Percentiles rank a stretch among this genome's conserved stretches.
phyloP scores from a whole-genome alignment of 2,329 filamentous ascomycete species.

The Talaromyces sp. region DNA sequence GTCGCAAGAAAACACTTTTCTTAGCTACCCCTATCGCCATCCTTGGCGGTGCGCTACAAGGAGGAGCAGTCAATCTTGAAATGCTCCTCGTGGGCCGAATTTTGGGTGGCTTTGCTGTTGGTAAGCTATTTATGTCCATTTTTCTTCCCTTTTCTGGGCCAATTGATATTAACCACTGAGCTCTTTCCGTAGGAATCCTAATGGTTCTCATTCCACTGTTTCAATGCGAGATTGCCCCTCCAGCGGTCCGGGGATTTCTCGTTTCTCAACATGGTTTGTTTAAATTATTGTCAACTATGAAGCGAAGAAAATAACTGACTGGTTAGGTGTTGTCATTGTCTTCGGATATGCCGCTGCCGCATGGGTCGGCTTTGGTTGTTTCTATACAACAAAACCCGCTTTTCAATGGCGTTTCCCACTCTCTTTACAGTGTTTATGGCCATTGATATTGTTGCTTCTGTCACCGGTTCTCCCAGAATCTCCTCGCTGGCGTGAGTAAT shows the following conservation, averaged over 20 bases:
- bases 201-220: constrained; percentile 1
- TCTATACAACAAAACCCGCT: neutral
- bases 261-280: constrained; percentile 6
- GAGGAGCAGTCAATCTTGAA: constrained; percentile 14
- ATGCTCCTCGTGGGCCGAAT: constrained; percentile 4
- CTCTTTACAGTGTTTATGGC: constrained; percentile 20
- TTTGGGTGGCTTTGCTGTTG: neutral
- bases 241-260: constrained; percentile 2
- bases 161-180: neutral
- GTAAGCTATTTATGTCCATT: neutral
- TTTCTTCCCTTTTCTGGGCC: neutral
- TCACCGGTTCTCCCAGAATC: constrained; percentile 16
- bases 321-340: neutral
- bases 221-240: constrained; percentile 5
- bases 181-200: neutral
- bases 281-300: neutral
- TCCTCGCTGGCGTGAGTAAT: constrained; percentile 12
- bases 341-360: constrained; percentile 4
- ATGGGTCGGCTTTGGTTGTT: constrained; percentile 4
- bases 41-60: constrained; percentile 13
- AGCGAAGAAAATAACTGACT: neutral
- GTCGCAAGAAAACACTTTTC: constrained; percentile 10
- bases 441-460: constrained; percentile 19
- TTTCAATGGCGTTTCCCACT: constrained; percentile 24
- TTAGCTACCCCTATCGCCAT: constrained; percentile 12